A percentile compares a stretch with the other conserved stretches of the same genome.
Evolutionary conservation across 208 protist species (phyloP).

Genomic region (Crithidia thermophila): DNA sequence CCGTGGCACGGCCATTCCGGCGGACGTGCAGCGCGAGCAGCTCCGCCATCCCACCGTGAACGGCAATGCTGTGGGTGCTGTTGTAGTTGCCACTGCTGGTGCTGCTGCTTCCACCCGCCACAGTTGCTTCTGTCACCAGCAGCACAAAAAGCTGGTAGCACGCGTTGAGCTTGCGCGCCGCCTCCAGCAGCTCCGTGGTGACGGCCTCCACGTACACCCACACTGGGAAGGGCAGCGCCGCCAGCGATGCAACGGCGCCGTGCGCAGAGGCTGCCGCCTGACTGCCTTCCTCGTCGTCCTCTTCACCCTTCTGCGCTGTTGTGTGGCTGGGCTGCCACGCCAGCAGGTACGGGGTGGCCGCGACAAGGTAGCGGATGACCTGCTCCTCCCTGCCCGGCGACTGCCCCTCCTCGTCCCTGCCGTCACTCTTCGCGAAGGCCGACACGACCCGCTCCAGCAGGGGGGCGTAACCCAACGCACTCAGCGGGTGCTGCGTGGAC

Average conservation of each 20-base stretch:
- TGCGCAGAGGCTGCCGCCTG: background rate
- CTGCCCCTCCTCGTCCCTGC: background rate
- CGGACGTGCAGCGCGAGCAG: conserved; percentile 20
- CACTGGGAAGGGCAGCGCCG: conserved; percentile 20
- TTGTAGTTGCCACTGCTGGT: background rate
- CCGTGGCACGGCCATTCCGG: conserved; percentile 14
- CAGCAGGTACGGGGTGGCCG: conserved; percentile 30
- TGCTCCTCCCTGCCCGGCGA: background rate
- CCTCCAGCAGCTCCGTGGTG: conserved; percentile 30
- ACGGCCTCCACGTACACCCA: conserved; percentile 32
- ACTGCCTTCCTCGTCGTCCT: background rate
- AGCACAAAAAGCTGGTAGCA: conserved; percentile 25
- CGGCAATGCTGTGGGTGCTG: background rate
- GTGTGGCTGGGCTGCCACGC: conserved; percentile 15
- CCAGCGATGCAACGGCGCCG: background rate
- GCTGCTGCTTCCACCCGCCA: conserved; percentile 2
- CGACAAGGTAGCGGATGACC: conserved; percentile 12
- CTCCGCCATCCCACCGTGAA: conserved; percentile 19
- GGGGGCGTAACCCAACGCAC: conserved; percentile 50
- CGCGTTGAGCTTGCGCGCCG: conserved; percentile 29
- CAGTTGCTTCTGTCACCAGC: conserved; percentile 16
- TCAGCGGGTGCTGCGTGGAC: conserved; percentile 40
- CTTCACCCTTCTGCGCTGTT: no score
- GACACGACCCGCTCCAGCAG: conserved; percentile 9
- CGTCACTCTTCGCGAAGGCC: background rate